Percentiles rank a stretch among this genome's conserved stretches.
These are phyloP conservation scores for Zoysia pacifica DNA, from an alignment of 176 grass and related monocot species.

Conservation along the genomic window DNA sequence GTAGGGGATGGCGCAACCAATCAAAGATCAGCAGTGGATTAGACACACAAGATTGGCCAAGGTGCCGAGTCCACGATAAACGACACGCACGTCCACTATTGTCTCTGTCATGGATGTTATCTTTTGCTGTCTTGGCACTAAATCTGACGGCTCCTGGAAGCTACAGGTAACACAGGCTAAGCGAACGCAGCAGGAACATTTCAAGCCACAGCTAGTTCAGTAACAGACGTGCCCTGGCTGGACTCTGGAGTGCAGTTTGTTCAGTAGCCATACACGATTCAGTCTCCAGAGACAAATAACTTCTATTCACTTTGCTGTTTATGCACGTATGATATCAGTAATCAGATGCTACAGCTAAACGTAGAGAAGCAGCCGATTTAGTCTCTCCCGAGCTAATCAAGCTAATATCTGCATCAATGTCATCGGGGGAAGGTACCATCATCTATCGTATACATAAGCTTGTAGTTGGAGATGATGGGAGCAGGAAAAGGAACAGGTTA, in stretches of 20 bases:
- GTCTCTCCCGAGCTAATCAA: too few relatives aligned
- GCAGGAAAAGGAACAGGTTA: constrained; percentile 39
- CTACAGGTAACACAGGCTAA: background rate
- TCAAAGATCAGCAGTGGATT: background rate
- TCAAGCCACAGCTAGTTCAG: background rate
- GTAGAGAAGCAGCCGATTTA: background rate
- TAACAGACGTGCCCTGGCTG: background rate
- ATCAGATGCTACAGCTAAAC: background rate
- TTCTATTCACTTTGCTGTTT: constrained; percentile 4
- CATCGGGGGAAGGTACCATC: background rate
- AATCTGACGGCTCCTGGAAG: background rate
- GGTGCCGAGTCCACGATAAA: background rate
- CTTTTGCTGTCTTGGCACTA: constrained; percentile 24
- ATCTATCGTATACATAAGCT: constrained; percentile 42
- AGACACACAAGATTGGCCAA: background rate
- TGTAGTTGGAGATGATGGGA: constrained; percentile 48
- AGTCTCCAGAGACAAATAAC: background rate
- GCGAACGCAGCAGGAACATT: background rate
- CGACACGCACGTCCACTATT: background rate
- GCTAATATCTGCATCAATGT: background rate
- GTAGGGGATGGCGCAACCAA: constrained; percentile 10
- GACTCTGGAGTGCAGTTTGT: background rate
- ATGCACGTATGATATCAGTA: background rate
- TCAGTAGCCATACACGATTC: background rate
- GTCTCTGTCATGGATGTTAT: constrained; percentile 22